Evolutionary conservation across 805 yeast genomes (phyloP).

Genomic region (Kodamaea kaohsiungensis): DNA sequence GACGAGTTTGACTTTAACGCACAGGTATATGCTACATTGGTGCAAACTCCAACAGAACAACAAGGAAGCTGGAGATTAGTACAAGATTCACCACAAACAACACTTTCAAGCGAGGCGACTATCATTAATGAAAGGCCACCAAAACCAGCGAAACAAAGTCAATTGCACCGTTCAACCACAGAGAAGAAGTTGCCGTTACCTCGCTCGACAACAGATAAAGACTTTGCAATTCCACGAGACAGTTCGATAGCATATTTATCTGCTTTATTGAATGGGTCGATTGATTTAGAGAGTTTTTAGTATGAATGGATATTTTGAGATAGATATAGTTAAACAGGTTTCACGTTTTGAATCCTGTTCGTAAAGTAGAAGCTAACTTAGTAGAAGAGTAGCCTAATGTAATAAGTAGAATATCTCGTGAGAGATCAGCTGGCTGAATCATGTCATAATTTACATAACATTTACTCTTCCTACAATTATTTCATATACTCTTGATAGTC

Average conservation of each 20-base stretch:
- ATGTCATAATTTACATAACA: too few species aligned
- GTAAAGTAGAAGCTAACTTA: too few species aligned
- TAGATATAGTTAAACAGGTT: too few species aligned
- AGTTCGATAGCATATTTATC: conserved; percentile 36
- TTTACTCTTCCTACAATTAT: too few species aligned
- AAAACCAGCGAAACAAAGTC: not conserved
- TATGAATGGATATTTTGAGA: not conserved
- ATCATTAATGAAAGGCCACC: conserved; percentile 7
- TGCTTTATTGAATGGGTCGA: conserved; percentile 30
- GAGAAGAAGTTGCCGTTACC: conserved; percentile 1
- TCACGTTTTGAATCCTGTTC: too few species aligned
- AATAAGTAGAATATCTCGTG: too few species aligned
- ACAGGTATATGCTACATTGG: not conserved
- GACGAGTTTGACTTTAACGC: conserved; percentile 25
- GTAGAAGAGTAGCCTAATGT: too few species aligned
- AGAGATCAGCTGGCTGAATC: too few species aligned
- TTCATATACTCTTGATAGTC: too few species aligned
- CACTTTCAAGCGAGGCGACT: conserved; percentile 14
- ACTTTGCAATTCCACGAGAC: conserved; percentile 15
- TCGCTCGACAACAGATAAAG: conserved; percentile 3
- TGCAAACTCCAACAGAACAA: not conserved
- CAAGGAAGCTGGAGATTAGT: conserved; percentile 1
- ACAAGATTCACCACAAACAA: conserved; percentile 18
- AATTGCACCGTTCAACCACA: not conserved
- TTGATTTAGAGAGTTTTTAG: conserved; percentile 12